phyloP scores from a whole-genome alignment of 768 basidiomycete species.

The Amanita subjunquillea region DNA sequence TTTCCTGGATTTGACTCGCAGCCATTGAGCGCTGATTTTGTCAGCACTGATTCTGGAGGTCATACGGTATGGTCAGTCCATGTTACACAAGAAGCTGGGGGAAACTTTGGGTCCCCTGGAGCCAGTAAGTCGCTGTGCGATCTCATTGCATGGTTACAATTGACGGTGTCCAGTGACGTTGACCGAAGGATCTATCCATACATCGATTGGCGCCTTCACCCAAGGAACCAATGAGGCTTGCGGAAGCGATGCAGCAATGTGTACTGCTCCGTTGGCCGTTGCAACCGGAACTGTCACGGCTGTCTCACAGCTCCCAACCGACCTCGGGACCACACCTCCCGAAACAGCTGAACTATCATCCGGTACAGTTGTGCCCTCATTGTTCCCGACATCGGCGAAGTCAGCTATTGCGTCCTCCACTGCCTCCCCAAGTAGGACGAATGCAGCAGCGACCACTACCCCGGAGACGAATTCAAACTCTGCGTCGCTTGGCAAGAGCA shows the following conservation, averaged over 20 bases:
- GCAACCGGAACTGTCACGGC: background rate
- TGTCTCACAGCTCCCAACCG: background rate
- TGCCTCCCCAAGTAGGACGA: background rate
- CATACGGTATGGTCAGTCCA: conserved; percentile 1
- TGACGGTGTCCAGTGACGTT: background rate
- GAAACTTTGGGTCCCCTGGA: background rate
- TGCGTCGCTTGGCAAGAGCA: background rate
- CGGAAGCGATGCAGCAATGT: background rate
- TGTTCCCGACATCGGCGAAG: background rate
- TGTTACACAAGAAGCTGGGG: background rate
- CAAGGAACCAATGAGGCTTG: background rate
- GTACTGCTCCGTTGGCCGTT: background rate
- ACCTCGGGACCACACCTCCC: background rate
- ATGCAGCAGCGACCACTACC: background rate
- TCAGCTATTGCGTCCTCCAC: background rate
- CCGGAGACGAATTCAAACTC: background rate
- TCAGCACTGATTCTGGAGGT: conserved; percentile 1
- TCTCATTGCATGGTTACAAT: background rate
- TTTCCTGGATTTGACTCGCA: background rate
- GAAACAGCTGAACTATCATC: background rate
- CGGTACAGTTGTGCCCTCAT: background rate
- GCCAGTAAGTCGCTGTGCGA: background rate
- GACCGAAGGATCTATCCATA: background rate
- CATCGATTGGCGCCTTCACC: background rate
- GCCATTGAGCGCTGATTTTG: background rate